Evolutionary conservation across 2,329 filamentous ascomycete genomes (phyloP).

Genomic region (Fusarium papillatum): DNA sequence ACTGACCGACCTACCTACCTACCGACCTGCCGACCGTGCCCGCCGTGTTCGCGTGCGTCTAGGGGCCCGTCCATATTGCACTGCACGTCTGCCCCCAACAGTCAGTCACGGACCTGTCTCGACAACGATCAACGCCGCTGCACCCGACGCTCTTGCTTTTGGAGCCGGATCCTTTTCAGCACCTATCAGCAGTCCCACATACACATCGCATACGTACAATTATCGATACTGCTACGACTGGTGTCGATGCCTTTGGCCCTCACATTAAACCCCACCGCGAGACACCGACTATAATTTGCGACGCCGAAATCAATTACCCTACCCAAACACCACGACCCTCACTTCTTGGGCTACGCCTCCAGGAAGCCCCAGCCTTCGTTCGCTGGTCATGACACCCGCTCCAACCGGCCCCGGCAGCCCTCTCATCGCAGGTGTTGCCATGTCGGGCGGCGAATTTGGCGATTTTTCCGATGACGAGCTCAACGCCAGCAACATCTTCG

Average conservation of each 20-base stretch:
- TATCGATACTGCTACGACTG: constrained; percentile 12
- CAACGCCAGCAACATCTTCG: constrained; percentile 49
- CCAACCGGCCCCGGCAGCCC: constrained; percentile 51
- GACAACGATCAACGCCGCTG: constrained; percentile 33
- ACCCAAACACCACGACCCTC: constrained; percentile 20
- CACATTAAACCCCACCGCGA: constrained; percentile 33
- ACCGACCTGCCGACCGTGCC: constrained; percentile 36
- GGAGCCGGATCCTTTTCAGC: constrained; percentile 20
- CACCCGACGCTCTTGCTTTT: constrained; percentile 24
- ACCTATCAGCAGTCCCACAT: neutral
- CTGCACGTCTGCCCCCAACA: constrained; percentile 42
- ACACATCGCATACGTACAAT: neutral
- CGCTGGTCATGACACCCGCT: constrained; percentile 53
- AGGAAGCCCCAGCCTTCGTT: constrained; percentile 35
- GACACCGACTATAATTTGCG: constrained; percentile 40
- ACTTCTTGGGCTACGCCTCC: constrained; percentile 22
- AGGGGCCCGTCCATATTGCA: constrained; percentile 42
- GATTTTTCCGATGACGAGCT: constrained; percentile 55
- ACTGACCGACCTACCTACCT: constrained; percentile 33
- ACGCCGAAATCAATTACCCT: constrained; percentile 40
- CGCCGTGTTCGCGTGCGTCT: constrained; percentile 44
- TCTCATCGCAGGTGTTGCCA: constrained; percentile 54
- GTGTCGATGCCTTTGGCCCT: constrained; percentile 37
- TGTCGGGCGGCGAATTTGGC: constrained; percentile 53
- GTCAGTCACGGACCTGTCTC: constrained; percentile 35